These are phyloP conservation scores for Ichthyophonus hoferi DNA, from an alignment of 208 protist genomes.

Conservation along the genomic window DNA sequence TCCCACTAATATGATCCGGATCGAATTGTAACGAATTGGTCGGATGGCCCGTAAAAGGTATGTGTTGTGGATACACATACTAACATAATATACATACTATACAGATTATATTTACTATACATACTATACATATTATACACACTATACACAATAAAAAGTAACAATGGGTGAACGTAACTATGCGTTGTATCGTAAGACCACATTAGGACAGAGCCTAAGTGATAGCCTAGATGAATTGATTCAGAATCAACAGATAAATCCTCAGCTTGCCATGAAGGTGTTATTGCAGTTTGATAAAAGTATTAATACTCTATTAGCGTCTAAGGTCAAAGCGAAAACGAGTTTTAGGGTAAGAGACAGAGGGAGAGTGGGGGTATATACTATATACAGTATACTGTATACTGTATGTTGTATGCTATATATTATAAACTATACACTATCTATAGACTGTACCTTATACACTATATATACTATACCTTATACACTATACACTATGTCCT, in stretches of 20 bases:
- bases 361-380: no score
- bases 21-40: no score
- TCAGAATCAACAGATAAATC: constrained; percentile 33
- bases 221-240: constrained; percentile 53
- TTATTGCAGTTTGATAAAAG: constrained; percentile 49
- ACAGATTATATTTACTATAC: not conserved
- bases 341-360: constrained; percentile 36
- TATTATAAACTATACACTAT: no score
- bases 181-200: constrained; percentile 49
- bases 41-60: no score
- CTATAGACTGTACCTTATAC: no score
- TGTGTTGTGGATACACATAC: not conserved
- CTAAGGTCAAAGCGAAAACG: constrained; percentile 34
- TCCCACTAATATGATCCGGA: no score
- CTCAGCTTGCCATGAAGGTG: constrained; percentile 42
- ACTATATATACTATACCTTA: no score
- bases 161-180: constrained; percentile 41
- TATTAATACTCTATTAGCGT: constrained; percentile 37
- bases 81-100: not conserved
- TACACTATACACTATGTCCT: no score
- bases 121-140: no score
- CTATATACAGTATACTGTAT: no score
- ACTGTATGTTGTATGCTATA: no score
- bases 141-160: no score
- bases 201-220: constrained; percentile 39